Evolutionary conservation across 495 filamentous ascomycete genomes (phyloP).

Genomic region (Aspergillus sparsus): DNA sequence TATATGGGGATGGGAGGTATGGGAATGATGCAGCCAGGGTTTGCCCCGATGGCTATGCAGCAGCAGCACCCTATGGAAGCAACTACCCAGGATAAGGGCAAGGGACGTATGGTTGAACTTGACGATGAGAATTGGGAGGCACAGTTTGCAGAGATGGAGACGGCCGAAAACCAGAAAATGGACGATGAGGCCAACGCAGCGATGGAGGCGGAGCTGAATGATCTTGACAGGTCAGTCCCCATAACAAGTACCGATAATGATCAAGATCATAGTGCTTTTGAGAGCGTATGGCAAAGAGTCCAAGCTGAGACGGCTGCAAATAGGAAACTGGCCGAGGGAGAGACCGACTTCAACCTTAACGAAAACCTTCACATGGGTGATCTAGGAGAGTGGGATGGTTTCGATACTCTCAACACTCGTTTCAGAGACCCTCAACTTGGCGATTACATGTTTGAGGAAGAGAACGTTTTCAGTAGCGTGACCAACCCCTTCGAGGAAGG

Average conservation of each 20-base stretch:
- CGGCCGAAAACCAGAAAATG: constrained; percentile 59
- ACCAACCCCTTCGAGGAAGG: constrained; percentile 87
- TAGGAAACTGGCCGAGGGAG: constrained; percentile 69
- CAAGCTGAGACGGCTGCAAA: constrained; percentile 74
- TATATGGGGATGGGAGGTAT: constrained; percentile 46
- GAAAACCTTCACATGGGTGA: constrained; percentile 66
- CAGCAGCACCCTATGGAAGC: constrained; percentile 54
- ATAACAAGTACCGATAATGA: constrained; percentile 33
- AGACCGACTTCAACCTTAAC: constrained; percentile 52
- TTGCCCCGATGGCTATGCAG: constrained; percentile 45
- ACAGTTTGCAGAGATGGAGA: constrained; percentile 88
- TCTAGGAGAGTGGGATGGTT: constrained; percentile 69
- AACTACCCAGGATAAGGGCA: constrained; percentile 70
- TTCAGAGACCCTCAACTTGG: constrained; percentile 73
- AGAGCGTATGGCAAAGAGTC: constrained; percentile 83
- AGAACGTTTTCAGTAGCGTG: constrained; percentile 80
- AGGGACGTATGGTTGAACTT: constrained; percentile 86
- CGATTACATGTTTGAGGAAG: constrained; percentile 91
- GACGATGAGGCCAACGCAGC: constrained; percentile 73
- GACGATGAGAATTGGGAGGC: constrained; percentile 94
- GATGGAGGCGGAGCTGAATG: constrained; percentile 86
- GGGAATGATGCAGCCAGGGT: constrained; percentile 43
- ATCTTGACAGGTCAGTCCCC: constrained; percentile 82
- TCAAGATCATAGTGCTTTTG: constrained; percentile 75
- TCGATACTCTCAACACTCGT: constrained; percentile 62